Percentiles rank a stretch among this genome's conserved stretches.
These are phyloP conservation scores for Pythium sukuiense DNA, from an alignment of 352 stramenopile genomes.

Conservation along the genomic window DNA sequence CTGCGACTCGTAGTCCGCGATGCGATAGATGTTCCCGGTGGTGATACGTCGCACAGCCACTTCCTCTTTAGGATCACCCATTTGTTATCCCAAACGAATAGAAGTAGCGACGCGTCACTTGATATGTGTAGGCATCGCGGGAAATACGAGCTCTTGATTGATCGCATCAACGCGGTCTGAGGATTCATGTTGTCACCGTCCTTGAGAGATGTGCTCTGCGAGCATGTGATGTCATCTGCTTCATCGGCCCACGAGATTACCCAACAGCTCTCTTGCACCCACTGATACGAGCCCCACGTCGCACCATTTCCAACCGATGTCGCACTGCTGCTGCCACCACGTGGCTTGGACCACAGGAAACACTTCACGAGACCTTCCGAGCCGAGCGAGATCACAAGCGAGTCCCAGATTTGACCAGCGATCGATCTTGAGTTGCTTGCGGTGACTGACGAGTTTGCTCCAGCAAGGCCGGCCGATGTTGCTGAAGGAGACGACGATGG, in stretches of 20 bases:
- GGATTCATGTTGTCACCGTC: conserved; percentile 85
- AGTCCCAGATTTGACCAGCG: conserved; percentile 50
- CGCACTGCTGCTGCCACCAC: conserved; percentile 30
- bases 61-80: conserved; percentile 78
- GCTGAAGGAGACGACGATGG: neutral
- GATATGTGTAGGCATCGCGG: conserved; percentile 59
- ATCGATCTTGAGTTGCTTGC: neutral
- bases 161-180: conserved; percentile 76
- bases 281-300: conserved; percentile 40
- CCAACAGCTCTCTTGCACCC: conserved; percentile 80
- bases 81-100: conserved; percentile 80
- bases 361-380: conserved; percentile 78
- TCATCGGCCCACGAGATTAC: conserved; percentile 84
- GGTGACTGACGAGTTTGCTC: neutral
- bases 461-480: neutral
- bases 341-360: conserved; percentile 78
- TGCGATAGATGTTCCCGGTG: conserved; percentile 9
- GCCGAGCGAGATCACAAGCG: conserved; percentile 71
- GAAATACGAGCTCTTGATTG: conserved; percentile 81
- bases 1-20: conserved; percentile 9
- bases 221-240: conserved; percentile 83
- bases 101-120: conserved; percentile 51
- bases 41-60: conserved; percentile 64
- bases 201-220: conserved; percentile 76
- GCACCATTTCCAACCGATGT: conserved; percentile 10